Conservation (phyloP, 2,329 filamentous ascomycete species). For the Fusarium sp. region DNA sequence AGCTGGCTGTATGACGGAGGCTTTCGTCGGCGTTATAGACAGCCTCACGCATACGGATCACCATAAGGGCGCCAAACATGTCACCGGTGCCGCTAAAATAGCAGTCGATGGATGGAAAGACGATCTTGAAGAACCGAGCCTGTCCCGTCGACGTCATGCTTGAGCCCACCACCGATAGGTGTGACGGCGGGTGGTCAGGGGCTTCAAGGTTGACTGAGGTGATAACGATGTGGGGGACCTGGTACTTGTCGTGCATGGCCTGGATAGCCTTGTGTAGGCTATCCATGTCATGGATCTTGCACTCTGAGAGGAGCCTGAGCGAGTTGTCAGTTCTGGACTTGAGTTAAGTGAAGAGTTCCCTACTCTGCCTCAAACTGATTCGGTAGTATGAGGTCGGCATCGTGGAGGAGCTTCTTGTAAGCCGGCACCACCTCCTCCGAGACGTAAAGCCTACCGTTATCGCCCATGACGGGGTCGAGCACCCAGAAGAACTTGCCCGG, state of each 20-base stretch:
- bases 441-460: conserved; percentile 91
- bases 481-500: conserved; percentile 94
- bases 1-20: conserved; percentile 66
- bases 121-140: conserved; percentile 86
- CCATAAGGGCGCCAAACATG: conserved; percentile 94
- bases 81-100: conserved; percentile 98
- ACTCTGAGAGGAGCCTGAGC: conserved; percentile 79
- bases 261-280: conserved; percentile 78
- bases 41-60: conserved; percentile 86
- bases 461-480: conserved; percentile 97
- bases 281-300: conserved; percentile 77
- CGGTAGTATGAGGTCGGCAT: conserved; percentile 90
- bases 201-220: conserved; percentile 80
- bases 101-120: conserved; percentile 85
- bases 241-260: conserved; percentile 76
- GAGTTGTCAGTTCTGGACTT: conserved; percentile 8
- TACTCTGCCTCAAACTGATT: conserved; percentile 99
- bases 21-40: conserved; percentile 55
- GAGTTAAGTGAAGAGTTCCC: conserved; percentile 44
- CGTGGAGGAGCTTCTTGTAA: conserved; percentile 78
- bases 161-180: conserved; percentile 78
- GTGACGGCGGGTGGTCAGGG: conserved; percentile 57
- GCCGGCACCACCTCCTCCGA: conserved; percentile 89
- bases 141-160: conserved; percentile 68
- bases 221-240: conserved; percentile 87